Conservation (phyloP, 805 yeast species). For the Pichia paraexigua region DNA sequence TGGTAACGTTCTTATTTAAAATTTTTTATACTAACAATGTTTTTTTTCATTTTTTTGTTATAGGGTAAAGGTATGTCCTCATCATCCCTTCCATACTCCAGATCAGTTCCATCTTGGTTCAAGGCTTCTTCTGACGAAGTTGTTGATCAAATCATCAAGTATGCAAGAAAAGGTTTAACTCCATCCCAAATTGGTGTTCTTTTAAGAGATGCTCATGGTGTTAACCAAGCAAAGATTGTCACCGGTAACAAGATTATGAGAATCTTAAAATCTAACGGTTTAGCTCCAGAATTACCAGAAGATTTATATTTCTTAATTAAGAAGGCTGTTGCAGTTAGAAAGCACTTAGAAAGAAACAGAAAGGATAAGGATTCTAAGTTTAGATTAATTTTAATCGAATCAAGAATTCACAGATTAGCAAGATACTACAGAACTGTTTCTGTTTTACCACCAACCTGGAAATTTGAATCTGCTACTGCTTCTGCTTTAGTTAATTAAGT, state of each 20-base stretch:
- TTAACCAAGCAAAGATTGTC: constrained; percentile 92
- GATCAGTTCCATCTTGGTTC: constrained; percentile 99
- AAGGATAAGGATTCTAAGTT: constrained; percentile 99
- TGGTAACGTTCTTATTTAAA: constrained; percentile 22
- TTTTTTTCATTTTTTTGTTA: constrained; percentile 12
- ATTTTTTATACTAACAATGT: constrained; percentile 24
- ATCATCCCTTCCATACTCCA: constrained; percentile 98
- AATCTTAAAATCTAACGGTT: constrained; percentile 98
- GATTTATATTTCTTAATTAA: constrained; percentile 98
- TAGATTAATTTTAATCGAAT: constrained; percentile 99
- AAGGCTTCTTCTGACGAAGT: constrained; percentile 91
- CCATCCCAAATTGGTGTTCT: constrained; percentile 99
- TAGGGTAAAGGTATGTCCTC: constrained; percentile 99
- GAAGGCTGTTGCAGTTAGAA: constrained; percentile 99
- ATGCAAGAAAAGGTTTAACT: constrained; percentile 99
- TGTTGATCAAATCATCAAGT: constrained; percentile 97
- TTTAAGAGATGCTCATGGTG: constrained; percentile 99
- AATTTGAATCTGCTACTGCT: constrained; percentile 99
- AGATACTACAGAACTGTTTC: constrained; percentile 99
- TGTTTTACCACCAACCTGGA: constrained; percentile 99
- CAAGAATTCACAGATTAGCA: constrained; percentile 99
- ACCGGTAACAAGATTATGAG: constrained; percentile 99
- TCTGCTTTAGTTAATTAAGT: constrained; percentile 97
- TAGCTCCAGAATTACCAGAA: constrained; percentile 99
- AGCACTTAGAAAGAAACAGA: constrained; percentile 99